A percentile compares a stretch with the other conserved stretches of the same genome.
Conservation (phyloP, 1,284 basidiomycete species). For the Cryptococcus sp. region DNA sequence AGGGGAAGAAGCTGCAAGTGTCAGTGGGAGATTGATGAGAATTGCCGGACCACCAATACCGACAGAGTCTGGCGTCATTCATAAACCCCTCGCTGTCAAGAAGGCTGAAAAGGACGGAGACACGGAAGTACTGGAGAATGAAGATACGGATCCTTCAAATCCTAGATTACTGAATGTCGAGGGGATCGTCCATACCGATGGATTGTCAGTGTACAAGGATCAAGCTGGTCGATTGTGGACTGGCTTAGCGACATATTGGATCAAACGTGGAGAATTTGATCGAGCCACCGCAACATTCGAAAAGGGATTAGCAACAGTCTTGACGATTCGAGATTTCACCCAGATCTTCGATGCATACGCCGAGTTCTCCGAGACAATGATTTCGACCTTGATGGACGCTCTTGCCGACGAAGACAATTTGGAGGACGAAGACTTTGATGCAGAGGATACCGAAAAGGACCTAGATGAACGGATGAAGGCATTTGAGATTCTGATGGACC, state of each 20-base stretch:
- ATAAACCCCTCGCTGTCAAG: constrained; percentile 21
- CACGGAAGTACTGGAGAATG: constrained; percentile 59
- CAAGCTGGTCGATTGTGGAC: constrained; percentile 96
- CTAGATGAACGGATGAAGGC: constrained; percentile 85
- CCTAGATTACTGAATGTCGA: constrained; percentile 79
- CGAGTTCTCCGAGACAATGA: constrained; percentile 87
- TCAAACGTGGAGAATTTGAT: constrained; percentile 93
- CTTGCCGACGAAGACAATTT: constrained; percentile 55
- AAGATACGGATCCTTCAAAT: constrained; percentile 76
- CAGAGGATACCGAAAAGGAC: constrained; percentile 73
- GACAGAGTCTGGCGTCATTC: constrained; percentile 35
- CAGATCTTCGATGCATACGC: constrained; percentile 97
- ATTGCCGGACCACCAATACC: constrained; percentile 66
- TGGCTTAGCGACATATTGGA: constrained; percentile 96
- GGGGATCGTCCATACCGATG: constrained; percentile 75
- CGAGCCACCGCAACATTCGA: constrained; percentile 84
- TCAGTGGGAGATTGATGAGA: constrained; percentile 64
- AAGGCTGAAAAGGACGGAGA: constrained; percentile 24
- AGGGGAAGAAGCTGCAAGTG: constrained; percentile 51
- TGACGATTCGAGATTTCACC: constrained; percentile 96
- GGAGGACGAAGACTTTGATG: constrained; percentile 69
- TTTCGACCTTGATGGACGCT: constrained; percentile 86
- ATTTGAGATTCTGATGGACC: constrained; percentile 92
- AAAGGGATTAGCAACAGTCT: constrained; percentile 71
- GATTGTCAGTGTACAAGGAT: constrained; percentile 84